Conservation (phyloP, 805 yeast genomes). For the Myxozyma vanderwaltii region DNA sequence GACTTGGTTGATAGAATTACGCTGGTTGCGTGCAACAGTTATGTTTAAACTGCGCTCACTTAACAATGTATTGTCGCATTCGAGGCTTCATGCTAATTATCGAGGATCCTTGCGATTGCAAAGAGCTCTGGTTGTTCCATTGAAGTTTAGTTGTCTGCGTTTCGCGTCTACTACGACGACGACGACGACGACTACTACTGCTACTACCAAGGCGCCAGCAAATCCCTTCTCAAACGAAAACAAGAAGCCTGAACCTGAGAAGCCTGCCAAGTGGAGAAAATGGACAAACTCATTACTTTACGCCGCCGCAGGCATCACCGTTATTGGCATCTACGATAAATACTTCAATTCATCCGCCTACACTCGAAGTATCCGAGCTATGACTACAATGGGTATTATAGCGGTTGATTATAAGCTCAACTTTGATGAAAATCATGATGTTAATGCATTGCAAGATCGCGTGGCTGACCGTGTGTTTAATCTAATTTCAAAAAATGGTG, state of each 20-base stretch:
- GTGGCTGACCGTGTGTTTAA: constrained; percentile 55
- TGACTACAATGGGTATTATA: constrained; percentile 51
- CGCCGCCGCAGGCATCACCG: constrained; percentile 6
- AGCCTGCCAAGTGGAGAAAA: neutral
- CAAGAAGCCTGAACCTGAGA: neutral
- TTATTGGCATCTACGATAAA: constrained; percentile 45
- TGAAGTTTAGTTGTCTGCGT: no score
- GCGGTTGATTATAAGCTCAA: constrained; percentile 64
- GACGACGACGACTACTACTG: no score
- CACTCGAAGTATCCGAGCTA: constrained; percentile 55
- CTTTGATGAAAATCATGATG: constrained; percentile 50
- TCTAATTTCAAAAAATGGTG: constrained; percentile 52
- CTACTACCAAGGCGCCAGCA: no score
- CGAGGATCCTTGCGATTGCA: no score
- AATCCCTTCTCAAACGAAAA: neutral
- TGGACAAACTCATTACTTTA: neutral
- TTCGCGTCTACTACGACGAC: neutral
- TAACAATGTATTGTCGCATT: no score
- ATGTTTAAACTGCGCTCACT: no score
- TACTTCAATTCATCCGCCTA: constrained; percentile 52
- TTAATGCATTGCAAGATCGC: constrained; percentile 60
- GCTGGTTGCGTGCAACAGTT: no score
- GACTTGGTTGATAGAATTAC: no score
- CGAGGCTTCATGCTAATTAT: no score
- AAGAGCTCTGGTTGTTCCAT: no score